phyloP scores from a whole-genome alignment of 495 filamentous ascomycete species.

The Aspergillus haitiensis region DNA sequence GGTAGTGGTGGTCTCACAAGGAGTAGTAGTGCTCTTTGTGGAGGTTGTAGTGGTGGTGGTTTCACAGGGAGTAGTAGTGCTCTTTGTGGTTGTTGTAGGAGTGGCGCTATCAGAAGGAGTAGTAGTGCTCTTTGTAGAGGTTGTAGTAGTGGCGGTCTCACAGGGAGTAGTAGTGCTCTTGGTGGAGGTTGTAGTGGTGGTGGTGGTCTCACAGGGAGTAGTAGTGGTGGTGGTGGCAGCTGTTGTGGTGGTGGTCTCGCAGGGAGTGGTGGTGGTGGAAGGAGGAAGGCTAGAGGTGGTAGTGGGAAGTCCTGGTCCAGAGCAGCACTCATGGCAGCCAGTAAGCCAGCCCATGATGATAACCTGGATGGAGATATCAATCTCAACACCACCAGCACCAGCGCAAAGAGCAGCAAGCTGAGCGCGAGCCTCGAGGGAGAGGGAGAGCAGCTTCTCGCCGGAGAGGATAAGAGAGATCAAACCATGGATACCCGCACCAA shows the following conservation, averaged over 20 bases:
- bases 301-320: slow-evolving; percentile 25
- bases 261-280: slow-evolving; percentile 13
- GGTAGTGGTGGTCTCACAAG: slow-evolving; percentile 4
- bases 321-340: slow-evolving; percentile 34
- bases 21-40: too few species aligned
- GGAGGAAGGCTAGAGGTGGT: slow-evolving; percentile 23
- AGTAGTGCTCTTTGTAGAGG: too few species aligned
- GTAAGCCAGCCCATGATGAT: slow-evolving; percentile 47
- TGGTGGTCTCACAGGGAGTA: too few species aligned
- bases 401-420: slow-evolving; percentile 45
- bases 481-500: slow-evolving; percentile 40
- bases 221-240: slow-evolving; percentile 17
- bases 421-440: slow-evolving; percentile 40
- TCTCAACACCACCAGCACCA: slow-evolving; percentile 37
- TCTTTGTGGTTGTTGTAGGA: too few species aligned
- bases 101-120: too few species aligned
- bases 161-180: slow-evolving; percentile 1
- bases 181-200: too few species aligned
- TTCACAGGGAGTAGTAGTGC: too few species aligned
- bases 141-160: not conserved
- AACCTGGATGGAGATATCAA: slow-evolving; percentile 26
- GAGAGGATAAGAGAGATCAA: slow-evolving; percentile 35
- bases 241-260: slow-evolving; percentile 8
- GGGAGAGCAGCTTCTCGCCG: slow-evolving; percentile 37
- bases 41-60: too few species aligned